Evolutionary conservation across 2,329 filamentous ascomycete species (phyloP).

Genomic region (Fusarium protoensiforme): DNA sequence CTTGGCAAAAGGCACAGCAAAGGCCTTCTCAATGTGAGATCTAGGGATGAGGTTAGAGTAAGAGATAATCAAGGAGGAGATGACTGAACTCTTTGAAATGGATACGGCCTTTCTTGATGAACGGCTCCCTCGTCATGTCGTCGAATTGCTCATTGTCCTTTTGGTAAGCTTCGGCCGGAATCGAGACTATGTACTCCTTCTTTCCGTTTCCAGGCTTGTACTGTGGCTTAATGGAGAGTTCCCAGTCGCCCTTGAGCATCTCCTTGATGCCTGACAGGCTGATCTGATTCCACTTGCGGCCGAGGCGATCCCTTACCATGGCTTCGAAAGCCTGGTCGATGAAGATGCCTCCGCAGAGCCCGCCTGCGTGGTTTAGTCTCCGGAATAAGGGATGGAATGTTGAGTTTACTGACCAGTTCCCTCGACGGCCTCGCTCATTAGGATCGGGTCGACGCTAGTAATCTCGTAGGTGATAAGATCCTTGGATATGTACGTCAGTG

Average conservation of each 20-base stretch:
- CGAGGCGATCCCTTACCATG: neutral
- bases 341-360: constrained; percentile 22
- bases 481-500: neutral
- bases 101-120: neutral
- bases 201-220: constrained; percentile 2
- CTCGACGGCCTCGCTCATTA: constrained; percentile 14
- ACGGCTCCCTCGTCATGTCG: neutral
- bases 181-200: constrained; percentile 18
- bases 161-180: constrained; percentile 8
- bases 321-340: constrained; percentile 10
- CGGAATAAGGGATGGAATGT: neutral
- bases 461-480: constrained; percentile 19
- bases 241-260: constrained; percentile 16
- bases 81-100: neutral
- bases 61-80: neutral
- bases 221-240: constrained; percentile 16
- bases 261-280: constrained; percentile 9
- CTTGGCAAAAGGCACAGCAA: neutral
- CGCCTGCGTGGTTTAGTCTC: neutral
- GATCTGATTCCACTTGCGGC: constrained; percentile 4
- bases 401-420: neutral
- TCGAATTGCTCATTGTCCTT: neutral
- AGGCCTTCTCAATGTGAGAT: neutral
- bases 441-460: neutral
- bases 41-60: neutral